phyloP scores from a whole-genome alignment of 2,329 filamentous ascomycete genomes.

The Pleoardoris graminearum region DNA sequence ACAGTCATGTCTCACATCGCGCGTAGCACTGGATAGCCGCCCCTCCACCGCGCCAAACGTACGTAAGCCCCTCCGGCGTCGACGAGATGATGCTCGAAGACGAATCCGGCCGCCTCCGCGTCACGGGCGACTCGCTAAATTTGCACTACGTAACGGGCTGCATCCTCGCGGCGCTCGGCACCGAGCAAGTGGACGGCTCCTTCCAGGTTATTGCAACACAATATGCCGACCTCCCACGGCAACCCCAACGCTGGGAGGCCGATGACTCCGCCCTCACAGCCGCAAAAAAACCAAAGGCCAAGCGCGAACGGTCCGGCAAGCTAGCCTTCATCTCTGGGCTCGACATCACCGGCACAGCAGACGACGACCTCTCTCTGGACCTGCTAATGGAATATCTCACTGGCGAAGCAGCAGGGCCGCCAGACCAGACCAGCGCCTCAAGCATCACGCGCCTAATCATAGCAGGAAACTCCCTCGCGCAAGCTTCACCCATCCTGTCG shows the following conservation, averaged over 20 bases:
- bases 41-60: slow-evolving; percentile 75
- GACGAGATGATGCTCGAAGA: slow-evolving; percentile 88
- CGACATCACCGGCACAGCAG: slow-evolving; percentile 75
- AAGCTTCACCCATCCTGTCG: slow-evolving; percentile 52
- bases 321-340: slow-evolving; percentile 89
- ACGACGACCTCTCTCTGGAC: slow-evolving; percentile 73
- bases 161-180: slow-evolving; percentile 92
- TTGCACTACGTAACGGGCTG: slow-evolving; percentile 84
- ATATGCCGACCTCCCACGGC: slow-evolving; percentile 81
- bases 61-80: slow-evolving; percentile 65
- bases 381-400: slow-evolving; percentile 85
- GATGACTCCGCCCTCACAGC: slow-evolving; percentile 53
- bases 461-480: slow-evolving; percentile 81
- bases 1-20: slow-evolving; percentile 11
- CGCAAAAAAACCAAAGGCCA: slow-evolving; percentile 43
- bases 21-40: slow-evolving; percentile 83
- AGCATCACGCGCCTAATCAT: slow-evolving; percentile 85
- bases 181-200: slow-evolving; percentile 87
- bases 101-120: slow-evolving; percentile 83
- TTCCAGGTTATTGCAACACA: slow-evolving; percentile 91
- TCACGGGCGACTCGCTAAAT: slow-evolving; percentile 72
- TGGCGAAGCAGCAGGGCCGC: slow-evolving; percentile 71
- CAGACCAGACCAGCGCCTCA: slow-evolving; percentile 62
- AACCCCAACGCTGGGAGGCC: slow-evolving; percentile 78
- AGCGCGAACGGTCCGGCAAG: slow-evolving; percentile 62